phyloP scores from a whole-genome alignment of 177 flowering plant species.

The Vitis hybrid region DNA sequence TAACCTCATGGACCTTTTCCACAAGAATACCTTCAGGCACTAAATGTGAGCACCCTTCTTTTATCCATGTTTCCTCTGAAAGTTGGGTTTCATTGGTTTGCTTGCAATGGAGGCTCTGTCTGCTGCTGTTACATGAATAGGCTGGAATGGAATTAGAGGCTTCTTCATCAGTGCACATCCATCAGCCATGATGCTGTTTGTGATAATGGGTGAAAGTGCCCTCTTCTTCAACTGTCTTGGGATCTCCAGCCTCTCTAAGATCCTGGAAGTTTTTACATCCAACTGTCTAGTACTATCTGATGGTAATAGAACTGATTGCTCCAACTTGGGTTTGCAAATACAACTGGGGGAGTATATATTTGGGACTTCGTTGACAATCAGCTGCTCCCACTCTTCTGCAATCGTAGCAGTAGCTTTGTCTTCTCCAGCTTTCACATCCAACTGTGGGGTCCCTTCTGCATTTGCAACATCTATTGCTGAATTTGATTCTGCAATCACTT shows the following conservation, averaged over 20 bases:
- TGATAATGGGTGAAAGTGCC: slow-evolving; percentile 32
- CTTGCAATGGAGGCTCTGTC: slow-evolving; percentile 32
- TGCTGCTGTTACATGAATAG: slow-evolving; percentile 23
- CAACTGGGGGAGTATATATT: slow-evolving; percentile 34
- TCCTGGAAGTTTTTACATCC: slow-evolving; percentile 72
- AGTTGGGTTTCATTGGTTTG: slow-evolving; percentile 72
- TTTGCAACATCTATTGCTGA: slow-evolving; percentile 10
- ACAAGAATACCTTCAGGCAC: neutral
- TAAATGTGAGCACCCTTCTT: neutral
- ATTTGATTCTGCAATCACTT: slow-evolving; percentile 12
- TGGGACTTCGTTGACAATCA: slow-evolving; percentile 52
- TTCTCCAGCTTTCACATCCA: slow-evolving; percentile 15
- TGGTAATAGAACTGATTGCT: slow-evolving; percentile 26
- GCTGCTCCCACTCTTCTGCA: slow-evolving; percentile 79
- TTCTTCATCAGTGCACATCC: slow-evolving; percentile 34
- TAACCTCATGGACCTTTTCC: slow-evolving; percentile 3
- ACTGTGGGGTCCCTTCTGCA: slow-evolving; percentile 20
- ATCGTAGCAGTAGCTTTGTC: slow-evolving; percentile 26
- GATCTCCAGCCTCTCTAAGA: slow-evolving; percentile 79
- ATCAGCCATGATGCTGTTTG: slow-evolving; percentile 19
- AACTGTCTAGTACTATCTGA: slow-evolving; percentile 34
- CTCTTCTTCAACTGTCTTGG: slow-evolving; percentile 57
- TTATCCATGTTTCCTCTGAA: slow-evolving; percentile 55
- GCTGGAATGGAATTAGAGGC: slow-evolving; percentile 43
- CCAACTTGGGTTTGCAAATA: slow-evolving; percentile 29